Base-by-base conservation (phyloP, 768 basidiomycete species). In the Pilatotrama ljubarskyi region DNA sequence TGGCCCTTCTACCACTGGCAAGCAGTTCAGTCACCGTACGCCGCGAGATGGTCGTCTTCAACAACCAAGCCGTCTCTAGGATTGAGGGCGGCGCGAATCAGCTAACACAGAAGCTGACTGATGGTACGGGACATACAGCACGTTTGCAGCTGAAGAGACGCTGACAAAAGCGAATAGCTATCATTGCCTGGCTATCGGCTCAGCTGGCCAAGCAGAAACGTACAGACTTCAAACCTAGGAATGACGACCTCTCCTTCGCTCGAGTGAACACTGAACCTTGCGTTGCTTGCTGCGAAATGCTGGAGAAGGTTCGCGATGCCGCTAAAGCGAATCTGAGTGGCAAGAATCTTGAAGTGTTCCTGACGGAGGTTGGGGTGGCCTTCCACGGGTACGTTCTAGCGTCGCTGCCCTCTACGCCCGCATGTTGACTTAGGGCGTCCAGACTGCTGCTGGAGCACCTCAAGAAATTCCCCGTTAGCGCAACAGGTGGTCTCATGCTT, bases 401-500 rank as follows among this genome's bases (percentile, higher is more conserved):
- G 35, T 13, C 24, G 15, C 18, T 15, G 29, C n/a, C 47, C 5
- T 22, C n/a, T 18, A 8, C 41, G 18, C 6, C 41, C 3, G 17
- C 10, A n/a, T 5, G 35, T 22, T 10, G 37, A 11, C 54, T 61
- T 24, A 64, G 18, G 20, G 15, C 40, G 17, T 48, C 18, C 42
- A 97, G 96, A 59, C 80, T 95, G 13, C 82, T 99, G 6, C 81
- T 99, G 49, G 97, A 98, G 40, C 97, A 99, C 70, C 80, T 97
- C 56, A 90, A 91, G 69, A 98, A 93, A 75, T 98, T 98, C 76
- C 92, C 94, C 2, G 95, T 99, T 53, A 97, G 90, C 65, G 95
- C 95, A 0, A 94, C 95, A 1, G 97, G 97, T 41, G 97, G 96
- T 15, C 78, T 99, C 51, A 96, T 98, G 93, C 87, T 99, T 40